Percentiles rank a stretch among this genome's conserved stretches.
Evolutionary conservation across 2,329 filamentous ascomycete species (phyloP).

Genomic region (Hyphodiscus sp.): DNA sequence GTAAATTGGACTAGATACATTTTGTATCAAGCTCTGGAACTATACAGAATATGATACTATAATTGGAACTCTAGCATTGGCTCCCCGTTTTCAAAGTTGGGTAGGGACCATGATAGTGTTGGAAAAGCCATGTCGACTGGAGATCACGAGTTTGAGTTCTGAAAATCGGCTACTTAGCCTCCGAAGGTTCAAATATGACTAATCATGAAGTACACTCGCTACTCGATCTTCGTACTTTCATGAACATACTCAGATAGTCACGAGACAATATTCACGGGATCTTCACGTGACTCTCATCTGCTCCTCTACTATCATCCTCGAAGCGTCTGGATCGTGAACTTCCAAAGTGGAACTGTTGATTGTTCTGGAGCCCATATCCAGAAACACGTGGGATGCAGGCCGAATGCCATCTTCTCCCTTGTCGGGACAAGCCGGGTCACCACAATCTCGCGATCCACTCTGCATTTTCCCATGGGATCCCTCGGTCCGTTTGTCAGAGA

Average conservation of each 20-base stretch:
- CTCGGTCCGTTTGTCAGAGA: conserved; percentile 5
- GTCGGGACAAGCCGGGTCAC: conserved; percentile 1
- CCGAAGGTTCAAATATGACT: too few relatives aligned
- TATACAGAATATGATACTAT: not conserved
- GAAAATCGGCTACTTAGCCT: too few relatives aligned
- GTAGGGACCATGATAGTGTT: not conserved
- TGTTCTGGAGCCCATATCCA: not conserved
- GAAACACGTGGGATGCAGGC: not conserved
- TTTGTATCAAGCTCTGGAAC: not conserved
- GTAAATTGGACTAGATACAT: not conserved
- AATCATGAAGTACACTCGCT: not conserved
- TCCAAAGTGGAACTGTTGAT: not conserved
- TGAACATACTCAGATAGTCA: not conserved
- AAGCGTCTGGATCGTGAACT: not conserved
- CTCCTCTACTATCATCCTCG: too few relatives aligned
- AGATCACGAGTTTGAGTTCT: too few relatives aligned
- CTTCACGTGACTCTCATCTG: not conserved
- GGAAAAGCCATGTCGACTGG: too few relatives aligned
- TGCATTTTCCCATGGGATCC: conserved; percentile 5
- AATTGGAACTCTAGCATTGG: not conserved
- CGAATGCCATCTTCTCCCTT: not conserved
- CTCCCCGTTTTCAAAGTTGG: not conserved
- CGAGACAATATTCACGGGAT: not conserved
- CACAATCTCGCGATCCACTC: not conserved
- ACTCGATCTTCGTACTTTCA: not conserved